Evolutionary conservation across 208 protist species (phyloP).

Genomic region (Tritrichomonas foetus): DNA sequence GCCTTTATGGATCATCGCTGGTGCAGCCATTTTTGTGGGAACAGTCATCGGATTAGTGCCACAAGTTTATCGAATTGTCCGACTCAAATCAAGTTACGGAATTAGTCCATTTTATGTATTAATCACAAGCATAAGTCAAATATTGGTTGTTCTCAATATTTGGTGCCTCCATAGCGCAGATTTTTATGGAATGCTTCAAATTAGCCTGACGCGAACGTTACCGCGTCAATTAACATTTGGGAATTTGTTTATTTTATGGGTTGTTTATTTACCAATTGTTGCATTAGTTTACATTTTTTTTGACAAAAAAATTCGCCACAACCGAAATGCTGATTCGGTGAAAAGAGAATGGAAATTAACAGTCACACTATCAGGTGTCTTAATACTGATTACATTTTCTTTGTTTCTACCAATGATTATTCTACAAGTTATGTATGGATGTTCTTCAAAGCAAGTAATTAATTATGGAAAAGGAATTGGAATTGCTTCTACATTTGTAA

Average conservation of each 20-base stretch:
- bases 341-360: neutral
- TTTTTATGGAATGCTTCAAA: neutral
- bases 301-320: neutral
- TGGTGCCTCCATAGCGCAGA: neutral
- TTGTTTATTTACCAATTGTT: neutral
- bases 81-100: neutral
- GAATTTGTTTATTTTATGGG: conserved; percentile 1
- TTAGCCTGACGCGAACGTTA: too few species aligned
- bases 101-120: neutral
- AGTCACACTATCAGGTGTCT: neutral
- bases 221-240: neutral
- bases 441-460: neutral
- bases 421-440: neutral
- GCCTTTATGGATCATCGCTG: neutral
- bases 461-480: neutral
- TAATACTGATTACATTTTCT: neutral
- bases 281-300: neutral
- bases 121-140: neutral
- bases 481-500: neutral
- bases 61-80: neutral
- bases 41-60: neutral
- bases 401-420: neutral
- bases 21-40: neutral
- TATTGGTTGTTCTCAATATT: neutral
- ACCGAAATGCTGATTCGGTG: neutral